A percentile compares a stretch with the other conserved stretches of the same genome.
phyloP scores from a whole-genome alignment of 2,329 filamentous ascomycete species.

The Colletotrichum kahawae region DNA sequence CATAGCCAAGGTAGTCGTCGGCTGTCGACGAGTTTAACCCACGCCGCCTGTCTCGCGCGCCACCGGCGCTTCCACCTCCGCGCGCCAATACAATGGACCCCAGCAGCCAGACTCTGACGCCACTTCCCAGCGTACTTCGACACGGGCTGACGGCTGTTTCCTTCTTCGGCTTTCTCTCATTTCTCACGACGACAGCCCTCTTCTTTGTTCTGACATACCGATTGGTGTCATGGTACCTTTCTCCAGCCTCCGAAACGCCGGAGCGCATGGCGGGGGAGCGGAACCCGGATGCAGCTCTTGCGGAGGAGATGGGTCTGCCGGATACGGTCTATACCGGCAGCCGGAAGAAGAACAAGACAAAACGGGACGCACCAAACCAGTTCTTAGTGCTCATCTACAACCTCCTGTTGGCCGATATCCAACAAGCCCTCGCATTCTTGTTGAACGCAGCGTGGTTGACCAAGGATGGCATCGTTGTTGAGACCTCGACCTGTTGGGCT shows the following conservation, averaged over 20 bases:
- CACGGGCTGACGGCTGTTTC: constrained; percentile 41
- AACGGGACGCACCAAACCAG: constrained; percentile 48
- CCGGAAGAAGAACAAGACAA: constrained; percentile 15
- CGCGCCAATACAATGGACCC: constrained; percentile 9
- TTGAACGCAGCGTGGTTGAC: constrained; percentile 58
- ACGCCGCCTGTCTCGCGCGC: not conserved
- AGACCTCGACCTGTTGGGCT: constrained; percentile 51
- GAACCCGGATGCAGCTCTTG: constrained; percentile 33
- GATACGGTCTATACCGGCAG: constrained; percentile 27
- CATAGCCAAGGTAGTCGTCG: not conserved
- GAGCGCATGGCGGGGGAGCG: constrained; percentile 31
- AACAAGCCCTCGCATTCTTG: constrained; percentile 61
- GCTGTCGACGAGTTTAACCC: not conserved
- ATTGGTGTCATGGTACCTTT: constrained; percentile 37
- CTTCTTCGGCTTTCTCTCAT: constrained; percentile 40
- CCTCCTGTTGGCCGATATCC: constrained; percentile 62
- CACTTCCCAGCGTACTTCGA: constrained; percentile 37
- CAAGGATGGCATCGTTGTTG: constrained; percentile 51
- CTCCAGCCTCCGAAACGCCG: constrained; percentile 24
- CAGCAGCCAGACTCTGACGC: constrained; percentile 30
- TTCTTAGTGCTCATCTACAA: constrained; percentile 66
- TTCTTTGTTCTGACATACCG: constrained; percentile 39
- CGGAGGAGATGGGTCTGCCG: constrained; percentile 26
- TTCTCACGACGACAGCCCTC: constrained; percentile 35
- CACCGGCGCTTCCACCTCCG: not conserved